These are phyloP conservation scores for Citrullus mucosospermus DNA, from an alignment of 306 rosid species.

Conservation along the genomic window DNA sequence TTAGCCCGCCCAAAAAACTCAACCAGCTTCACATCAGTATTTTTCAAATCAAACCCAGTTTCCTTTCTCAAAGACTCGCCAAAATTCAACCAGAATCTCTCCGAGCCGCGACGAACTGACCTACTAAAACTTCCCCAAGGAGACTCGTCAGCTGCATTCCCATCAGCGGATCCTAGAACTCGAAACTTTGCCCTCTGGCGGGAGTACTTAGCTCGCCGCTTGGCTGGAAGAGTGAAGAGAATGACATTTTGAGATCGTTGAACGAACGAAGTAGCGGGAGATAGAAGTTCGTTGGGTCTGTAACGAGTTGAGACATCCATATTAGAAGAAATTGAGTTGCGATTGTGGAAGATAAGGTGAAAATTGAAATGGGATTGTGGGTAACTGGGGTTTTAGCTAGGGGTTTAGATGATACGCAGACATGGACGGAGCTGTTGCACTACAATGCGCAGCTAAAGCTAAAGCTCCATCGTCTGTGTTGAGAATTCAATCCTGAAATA, in stretches of 20 bases:
- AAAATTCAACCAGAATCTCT: slow-evolving; percentile 50
- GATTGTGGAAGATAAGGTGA: neutral
- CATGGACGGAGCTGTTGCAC: too few relatives aligned
- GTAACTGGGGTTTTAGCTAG: neutral
- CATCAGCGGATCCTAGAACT: slow-evolving; percentile 34
- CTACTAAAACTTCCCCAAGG: slow-evolving; percentile 35
- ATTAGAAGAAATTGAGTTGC: neutral
- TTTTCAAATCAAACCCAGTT: slow-evolving; percentile 58
- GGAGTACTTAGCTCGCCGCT: slow-evolving; percentile 11
- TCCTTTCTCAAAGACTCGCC: slow-evolving; percentile 58
- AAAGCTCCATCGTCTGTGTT: neutral
- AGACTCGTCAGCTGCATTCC: slow-evolving; percentile 38
- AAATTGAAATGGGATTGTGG: neutral
- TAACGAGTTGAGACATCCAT: slow-evolving; percentile 34
- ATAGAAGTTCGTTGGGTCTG: slow-evolving; percentile 41
- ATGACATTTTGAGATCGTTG: slow-evolving; percentile 16
- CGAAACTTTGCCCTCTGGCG: slow-evolving; percentile 38
- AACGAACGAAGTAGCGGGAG: slow-evolving; percentile 23
- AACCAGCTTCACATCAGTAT: slow-evolving; percentile 27
- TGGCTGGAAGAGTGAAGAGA: slow-evolving; percentile 26
- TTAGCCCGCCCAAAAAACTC: slow-evolving; percentile 26
- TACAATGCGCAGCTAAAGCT: neutral
- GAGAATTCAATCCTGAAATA: neutral
- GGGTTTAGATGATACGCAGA: neutral
- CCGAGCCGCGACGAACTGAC: slow-evolving; percentile 51